These are phyloP conservation scores for Kodamaea hsintzibuensis DNA, from an alignment of 805 yeast genomes.

Conservation along the genomic window DNA sequence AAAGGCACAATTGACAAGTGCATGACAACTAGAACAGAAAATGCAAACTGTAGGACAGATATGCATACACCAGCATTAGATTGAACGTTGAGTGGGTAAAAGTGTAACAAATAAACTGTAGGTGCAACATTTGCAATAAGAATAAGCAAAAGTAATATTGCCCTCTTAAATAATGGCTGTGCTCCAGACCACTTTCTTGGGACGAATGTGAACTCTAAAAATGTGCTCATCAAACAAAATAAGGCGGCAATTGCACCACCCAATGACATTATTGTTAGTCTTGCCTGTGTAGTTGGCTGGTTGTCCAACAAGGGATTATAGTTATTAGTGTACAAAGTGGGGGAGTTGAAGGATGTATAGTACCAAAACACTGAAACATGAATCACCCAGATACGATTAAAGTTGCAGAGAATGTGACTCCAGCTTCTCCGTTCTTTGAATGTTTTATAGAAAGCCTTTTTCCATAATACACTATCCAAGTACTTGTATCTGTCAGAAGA, in stretches of 20 bases:
- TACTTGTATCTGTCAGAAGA: conserved; percentile 55
- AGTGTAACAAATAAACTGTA: conserved; percentile 48
- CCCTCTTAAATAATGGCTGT: conserved; percentile 52
- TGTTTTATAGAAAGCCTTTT: conserved; percentile 68
- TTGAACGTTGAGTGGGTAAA: conserved; percentile 33
- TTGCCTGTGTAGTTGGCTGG: conserved; percentile 59
- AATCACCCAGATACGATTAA: conserved; percentile 77
- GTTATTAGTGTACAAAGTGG: conserved; percentile 61
- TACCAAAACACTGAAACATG: conserved; percentile 78
- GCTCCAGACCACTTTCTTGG: conserved; percentile 79
- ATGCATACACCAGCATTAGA: conserved; percentile 41
- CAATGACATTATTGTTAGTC: conserved; percentile 58
- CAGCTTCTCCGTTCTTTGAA: conserved; percentile 74
- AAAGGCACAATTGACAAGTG: conserved; percentile 67
- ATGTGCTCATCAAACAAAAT: conserved; percentile 55
- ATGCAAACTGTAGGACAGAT: conserved; percentile 54
- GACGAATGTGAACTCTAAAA: conserved; percentile 61
- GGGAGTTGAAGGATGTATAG: conserved; percentile 67
- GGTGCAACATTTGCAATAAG: conserved; percentile 53
- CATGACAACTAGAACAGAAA: conserved; percentile 54
- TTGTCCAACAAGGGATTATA: conserved; percentile 56
- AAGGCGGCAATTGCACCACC: conserved; percentile 63
- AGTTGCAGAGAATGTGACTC: conserved; percentile 72
- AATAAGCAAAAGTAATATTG: conserved; percentile 42
- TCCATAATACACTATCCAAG: conserved; percentile 64